phyloP scores from a whole-genome alignment of 805 yeast species.

The Myxozyma udenii region DNA sequence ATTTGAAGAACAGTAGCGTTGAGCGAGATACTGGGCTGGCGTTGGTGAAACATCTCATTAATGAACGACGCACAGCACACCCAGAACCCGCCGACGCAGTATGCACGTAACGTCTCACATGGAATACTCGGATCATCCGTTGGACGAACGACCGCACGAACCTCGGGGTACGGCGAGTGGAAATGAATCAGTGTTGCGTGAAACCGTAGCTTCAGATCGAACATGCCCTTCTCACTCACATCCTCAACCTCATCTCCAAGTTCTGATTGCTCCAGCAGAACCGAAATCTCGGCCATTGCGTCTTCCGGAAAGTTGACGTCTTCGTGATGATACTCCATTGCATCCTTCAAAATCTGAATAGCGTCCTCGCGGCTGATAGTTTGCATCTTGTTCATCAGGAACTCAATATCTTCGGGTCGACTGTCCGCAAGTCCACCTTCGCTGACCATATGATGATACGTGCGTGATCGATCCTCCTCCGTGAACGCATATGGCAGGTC shows the following conservation, averaged over 20 bases:
- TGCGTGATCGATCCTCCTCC: too few species aligned
- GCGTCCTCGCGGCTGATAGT: constrained; percentile 36
- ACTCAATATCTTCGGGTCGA: too few species aligned
- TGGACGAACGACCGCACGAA: constrained; percentile 49
- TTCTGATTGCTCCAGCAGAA: constrained; percentile 4
- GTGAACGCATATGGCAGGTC: too few species aligned
- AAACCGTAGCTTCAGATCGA: constrained; percentile 10
- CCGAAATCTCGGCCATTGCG: constrained; percentile 38
- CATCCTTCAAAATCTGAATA: constrained; percentile 39
- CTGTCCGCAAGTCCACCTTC: too few species aligned
- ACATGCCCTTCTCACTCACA: constrained; percentile 4
- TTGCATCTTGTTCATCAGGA: too few species aligned
- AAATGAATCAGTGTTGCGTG: background rate
- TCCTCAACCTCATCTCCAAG: background rate
- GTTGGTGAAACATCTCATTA: constrained; percentile 55
- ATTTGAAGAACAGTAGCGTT: constrained; percentile 56
- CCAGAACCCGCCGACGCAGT: constrained; percentile 51
- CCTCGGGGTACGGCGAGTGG: constrained; percentile 56
- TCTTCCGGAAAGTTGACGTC: constrained; percentile 47
- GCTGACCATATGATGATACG: too few species aligned
- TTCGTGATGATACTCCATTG: constrained; percentile 41
- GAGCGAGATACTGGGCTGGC: constrained; percentile 41
- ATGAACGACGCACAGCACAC: constrained; percentile 54
- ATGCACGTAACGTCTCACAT: constrained; percentile 53
- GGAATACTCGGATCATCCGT: constrained; percentile 47